Evolutionary conservation across 2,329 filamentous ascomycete genomes (phyloP), one percentile per base, ranked within the genome.

Genomic region (Colletotrichum sp.): DNA sequence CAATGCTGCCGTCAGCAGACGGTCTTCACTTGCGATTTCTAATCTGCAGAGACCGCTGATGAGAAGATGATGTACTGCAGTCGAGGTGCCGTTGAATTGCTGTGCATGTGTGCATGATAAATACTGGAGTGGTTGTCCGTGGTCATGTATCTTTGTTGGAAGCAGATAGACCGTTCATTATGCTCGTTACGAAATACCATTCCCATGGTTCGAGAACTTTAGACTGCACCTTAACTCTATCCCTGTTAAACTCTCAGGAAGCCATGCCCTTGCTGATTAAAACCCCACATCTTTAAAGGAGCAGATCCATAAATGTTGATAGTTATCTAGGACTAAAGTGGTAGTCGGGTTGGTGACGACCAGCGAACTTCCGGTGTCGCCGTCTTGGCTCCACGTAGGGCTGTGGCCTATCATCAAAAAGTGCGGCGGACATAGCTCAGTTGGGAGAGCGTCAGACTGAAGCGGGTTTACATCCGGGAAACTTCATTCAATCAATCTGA

Each of bases 81-180:
- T 12, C 0, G n/a, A 13, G 21, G n/a, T 48, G 0, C 1, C 43
- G n/a, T 48, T 21, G 43, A 0, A 13, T 21, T 2, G 0, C 6
- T 21, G 5, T 21, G 1, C 0, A 21, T 48, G 43, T 1, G 43
- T n/a, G n/a, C 0, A 13, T 48, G 18, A 4, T 1, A 13, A 7
- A 48, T 21, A 2, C n/a, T 1, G 43, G n/a, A 48, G n/a, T 13
- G n/a, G 0, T 21, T 21, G 10, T 13, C 10, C 43, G 3, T 2
- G 43, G 10, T 13, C n/a, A 7, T 21, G n/a, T 48, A 21, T 21
- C 2, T 21, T 48, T 48, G 43, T 21, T 13, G 4, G 43, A 21
- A 21, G 43, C 18, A 48, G 5, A 48, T 13, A 48, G 0, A 48
- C 43, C 4, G 10, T 48, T 21, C 43, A 21, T 48, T 0, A 12